phyloP scores from a whole-genome alignment of 2,329 filamentous ascomycete species.

The Aspergillus neotritici region DNA sequence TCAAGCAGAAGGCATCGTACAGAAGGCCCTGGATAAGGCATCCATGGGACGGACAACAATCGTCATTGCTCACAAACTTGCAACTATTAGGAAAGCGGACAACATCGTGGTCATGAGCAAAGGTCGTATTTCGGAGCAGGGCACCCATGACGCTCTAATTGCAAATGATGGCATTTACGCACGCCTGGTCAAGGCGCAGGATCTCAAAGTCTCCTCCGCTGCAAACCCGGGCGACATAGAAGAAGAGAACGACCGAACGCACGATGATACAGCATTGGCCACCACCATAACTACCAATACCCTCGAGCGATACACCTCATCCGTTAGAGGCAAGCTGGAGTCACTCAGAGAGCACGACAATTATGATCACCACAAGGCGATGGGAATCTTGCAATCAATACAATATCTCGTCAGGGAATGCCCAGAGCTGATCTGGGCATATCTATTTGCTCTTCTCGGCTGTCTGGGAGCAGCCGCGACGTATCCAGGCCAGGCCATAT shows the following conservation, averaged over 20 bases:
- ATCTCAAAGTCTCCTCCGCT: slow-evolving; percentile 25
- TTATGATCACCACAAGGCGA: slow-evolving; percentile 5
- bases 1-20: slow-evolving; percentile 77
- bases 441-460: slow-evolving; percentile 1
- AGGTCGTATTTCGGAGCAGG: slow-evolving; percentile 41
- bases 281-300: no score
- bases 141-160: slow-evolving; percentile 37
- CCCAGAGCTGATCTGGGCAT: slow-evolving; percentile 3
- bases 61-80: slow-evolving; percentile 40
- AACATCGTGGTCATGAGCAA: slow-evolving; percentile 41
- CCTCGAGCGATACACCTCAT: slow-evolving; percentile 1
- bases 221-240: not conserved
- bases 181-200: slow-evolving; percentile 43
- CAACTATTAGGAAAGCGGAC: slow-evolving; percentile 40
- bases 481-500: slow-evolving; percentile 42
- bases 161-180: slow-evolving; percentile 33
- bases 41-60: slow-evolving; percentile 47
- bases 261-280: no score
- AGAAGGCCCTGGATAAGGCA: slow-evolving; percentile 70
- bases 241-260: not conserved
- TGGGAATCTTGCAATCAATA: not conserved
- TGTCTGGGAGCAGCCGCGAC: slow-evolving; percentile 31
- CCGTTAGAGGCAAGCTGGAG: slow-evolving; percentile 2
- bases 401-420: slow-evolving; percentile 1
- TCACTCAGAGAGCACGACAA: slow-evolving; percentile 5